These are phyloP conservation scores for Fistulifera pelliculosa DNA, from an alignment of 108 stramenopile species.

Conservation along the genomic window DNA sequence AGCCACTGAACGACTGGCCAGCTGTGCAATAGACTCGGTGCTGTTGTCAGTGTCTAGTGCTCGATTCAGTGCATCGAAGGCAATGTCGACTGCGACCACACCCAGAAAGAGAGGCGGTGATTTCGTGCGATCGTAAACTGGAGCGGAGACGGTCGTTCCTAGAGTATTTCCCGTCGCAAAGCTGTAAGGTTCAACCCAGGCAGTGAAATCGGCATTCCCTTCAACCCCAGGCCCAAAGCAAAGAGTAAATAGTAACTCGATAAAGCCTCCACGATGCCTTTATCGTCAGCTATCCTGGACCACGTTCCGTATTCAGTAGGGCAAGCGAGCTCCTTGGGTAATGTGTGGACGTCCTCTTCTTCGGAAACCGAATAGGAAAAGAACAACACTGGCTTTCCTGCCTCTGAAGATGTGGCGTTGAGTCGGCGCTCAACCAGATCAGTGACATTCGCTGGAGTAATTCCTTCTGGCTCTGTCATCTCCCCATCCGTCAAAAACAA, in stretches of 20 bases:
- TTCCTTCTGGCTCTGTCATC: constrained; percentile 7
- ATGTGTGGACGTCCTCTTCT: constrained; percentile 16
- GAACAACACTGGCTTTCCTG: constrained; percentile 11
- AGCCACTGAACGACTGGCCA: neutral
- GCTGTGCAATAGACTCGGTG: neutral
- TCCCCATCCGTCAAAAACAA: constrained; percentile 38
- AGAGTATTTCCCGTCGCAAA: constrained; percentile 15
- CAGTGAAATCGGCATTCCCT: constrained; percentile 29
- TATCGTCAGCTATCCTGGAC: constrained; percentile 21
- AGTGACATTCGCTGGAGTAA: constrained; percentile 10
- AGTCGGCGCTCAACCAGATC: constrained; percentile 7
- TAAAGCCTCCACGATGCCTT: constrained; percentile 30
- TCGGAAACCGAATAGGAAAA: constrained; percentile 35
- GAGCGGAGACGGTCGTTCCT: constrained; percentile 46
- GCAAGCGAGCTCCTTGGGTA: constrained; percentile 40
- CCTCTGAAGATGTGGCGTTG: neutral
- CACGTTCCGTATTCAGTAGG: constrained; percentile 30
- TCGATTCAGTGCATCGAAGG: constrained; percentile 9
- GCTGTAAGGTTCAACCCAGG: constrained; percentile 53
- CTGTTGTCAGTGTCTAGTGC: constrained; percentile 2
- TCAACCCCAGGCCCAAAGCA: constrained; percentile 36
- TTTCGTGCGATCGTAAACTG: constrained; percentile 41
- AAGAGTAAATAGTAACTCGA: constrained; percentile 41
- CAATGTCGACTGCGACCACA: constrained; percentile 39
- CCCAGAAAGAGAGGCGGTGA: constrained; percentile 40